Evolutionary conservation across 306 rosid species (phyloP).

Genomic region (Acacia melanoxylon): DNA sequence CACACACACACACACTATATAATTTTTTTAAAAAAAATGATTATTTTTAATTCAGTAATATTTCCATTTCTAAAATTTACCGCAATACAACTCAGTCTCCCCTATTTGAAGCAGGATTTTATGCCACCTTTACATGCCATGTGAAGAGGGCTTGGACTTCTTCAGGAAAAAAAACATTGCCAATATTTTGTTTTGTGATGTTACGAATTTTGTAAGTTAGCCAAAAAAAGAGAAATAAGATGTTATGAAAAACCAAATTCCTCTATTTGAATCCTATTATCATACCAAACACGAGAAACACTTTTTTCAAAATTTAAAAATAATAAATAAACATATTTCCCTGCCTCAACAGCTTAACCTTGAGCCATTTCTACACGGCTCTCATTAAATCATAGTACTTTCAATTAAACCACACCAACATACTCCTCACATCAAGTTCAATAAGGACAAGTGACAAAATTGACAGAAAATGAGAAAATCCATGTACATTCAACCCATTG

Average conservation of each 20-base stretch:
- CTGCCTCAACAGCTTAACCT: background rate
- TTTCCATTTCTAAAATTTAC: background rate
- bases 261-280: background rate
- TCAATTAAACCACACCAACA: background rate
- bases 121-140: background rate
- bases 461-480: background rate
- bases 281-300: background rate
- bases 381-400: background rate
- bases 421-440: background rate
- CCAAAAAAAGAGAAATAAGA: background rate
- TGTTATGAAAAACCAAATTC: background rate
- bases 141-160: background rate
- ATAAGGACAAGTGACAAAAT: background rate
- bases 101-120: background rate
- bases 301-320: background rate
- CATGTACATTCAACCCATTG: background rate
- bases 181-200: background rate
- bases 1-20: too few species aligned
- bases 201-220: background rate
- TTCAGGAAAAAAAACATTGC: background rate
- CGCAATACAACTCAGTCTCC: background rate
- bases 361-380: background rate
- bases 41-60: too few species aligned
- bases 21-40: too few species aligned
- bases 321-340: background rate